Base-by-base conservation (phyloP, 2,329 filamentous ascomycete genomes). In the Exophiala spinifera region DNA sequence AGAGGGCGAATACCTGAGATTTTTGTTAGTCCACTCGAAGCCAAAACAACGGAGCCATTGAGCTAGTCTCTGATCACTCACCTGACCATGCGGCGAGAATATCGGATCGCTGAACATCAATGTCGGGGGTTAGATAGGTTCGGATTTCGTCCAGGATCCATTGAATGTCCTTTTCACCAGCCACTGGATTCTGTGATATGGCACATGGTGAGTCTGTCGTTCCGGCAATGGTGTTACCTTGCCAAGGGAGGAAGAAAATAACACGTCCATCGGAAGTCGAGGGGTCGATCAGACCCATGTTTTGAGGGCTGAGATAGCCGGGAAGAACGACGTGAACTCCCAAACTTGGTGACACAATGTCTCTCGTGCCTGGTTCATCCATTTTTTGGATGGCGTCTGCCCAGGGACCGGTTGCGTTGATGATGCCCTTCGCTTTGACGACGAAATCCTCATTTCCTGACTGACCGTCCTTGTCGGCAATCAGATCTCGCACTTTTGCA, bases 221-320 rank as follows among this genome's bases (percentile, higher is more conserved):
- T 57, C 90, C 90, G 42, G 89, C 90, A 66, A 95, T 94, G 14
- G 89, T 95, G 74, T 94, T 94, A 47, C 89, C 89, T 74, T 95
- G 89, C 90, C 90, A 95, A 19, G 90, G 90, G 39, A 95, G 79
- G 79, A 95, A 94, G 82, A 95, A 95, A 66, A 95, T 92, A 46
- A 95, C 90, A 69, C 90, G 83, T 19, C 90, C 90, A 66, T 95
- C 90, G 1, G 90, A 95, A 1, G 90, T 94, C 36, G 84, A 84
- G 3, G 90, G 89, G 65, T 95, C 90, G 64, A 95, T 88, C 37
- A 95, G 78, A 56, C 90, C 90, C 89, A 95, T 94, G 19, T 62
- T 64, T 15, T 85, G 80, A 46, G 89, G 89, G 64, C 86, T 88
- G 76, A 87, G 94, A 75, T 94, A 94, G 44, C 89, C 89, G 20